Percentiles rank a stretch among this genome's conserved stretches.
Evolutionary conservation across 129 eudicot genomes (phyloP).

Genomic region (Apium graveolens): DNA sequence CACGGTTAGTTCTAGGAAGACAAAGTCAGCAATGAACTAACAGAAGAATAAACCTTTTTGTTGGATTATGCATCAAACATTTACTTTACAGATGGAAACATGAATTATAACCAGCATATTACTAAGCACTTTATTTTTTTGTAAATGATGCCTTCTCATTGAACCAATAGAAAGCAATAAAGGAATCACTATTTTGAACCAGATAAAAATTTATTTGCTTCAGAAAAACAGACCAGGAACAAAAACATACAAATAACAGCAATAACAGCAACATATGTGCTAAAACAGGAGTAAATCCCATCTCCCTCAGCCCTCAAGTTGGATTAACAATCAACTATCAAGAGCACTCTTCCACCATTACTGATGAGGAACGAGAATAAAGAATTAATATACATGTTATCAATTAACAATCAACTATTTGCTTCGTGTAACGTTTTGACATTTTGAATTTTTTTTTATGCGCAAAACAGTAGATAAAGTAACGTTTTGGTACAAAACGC

Average conservation of each 20-base stretch:
- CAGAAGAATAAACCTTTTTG: not conserved
- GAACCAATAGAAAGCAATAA: too few species aligned
- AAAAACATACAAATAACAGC: not conserved
- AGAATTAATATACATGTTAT: too few species aligned
- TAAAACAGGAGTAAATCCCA: not conserved
- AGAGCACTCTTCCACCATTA: too few species aligned
- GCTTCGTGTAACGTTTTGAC: too few species aligned
- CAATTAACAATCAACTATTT: too few species aligned
- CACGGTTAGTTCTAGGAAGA: too few species aligned
- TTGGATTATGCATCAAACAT: not conserved
- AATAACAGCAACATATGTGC: not conserved
- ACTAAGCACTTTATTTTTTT: not conserved
- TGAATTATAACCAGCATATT: not conserved
- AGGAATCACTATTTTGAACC: too few species aligned
- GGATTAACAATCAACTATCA: too few species aligned
- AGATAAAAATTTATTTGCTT: not conserved
- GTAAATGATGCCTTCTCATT: not conserved
- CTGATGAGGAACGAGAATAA: too few species aligned
- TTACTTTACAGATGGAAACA: not conserved
- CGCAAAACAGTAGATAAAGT: too few species aligned
- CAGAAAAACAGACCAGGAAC: not conserved
- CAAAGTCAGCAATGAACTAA: not conserved
- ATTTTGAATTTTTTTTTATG: too few species aligned
- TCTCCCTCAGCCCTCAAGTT: not conserved
- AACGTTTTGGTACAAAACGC: too few species aligned